Evolutionary conservation across 495 filamentous ascomycete genomes (phyloP).

Genomic region (Jackrogersella minutella): DNA sequence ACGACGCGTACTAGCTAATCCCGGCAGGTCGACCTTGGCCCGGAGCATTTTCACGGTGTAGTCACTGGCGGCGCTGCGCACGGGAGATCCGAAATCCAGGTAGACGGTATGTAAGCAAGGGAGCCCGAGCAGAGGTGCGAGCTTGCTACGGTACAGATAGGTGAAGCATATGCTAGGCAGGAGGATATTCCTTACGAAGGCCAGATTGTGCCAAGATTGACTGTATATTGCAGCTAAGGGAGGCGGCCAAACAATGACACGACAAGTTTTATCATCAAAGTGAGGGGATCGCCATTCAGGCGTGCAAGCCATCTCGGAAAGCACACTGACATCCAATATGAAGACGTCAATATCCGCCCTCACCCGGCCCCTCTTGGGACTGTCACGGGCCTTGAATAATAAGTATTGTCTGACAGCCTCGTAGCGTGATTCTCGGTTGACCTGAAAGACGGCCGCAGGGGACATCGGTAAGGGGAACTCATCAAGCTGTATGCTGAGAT

Average conservation of each 20-base stretch:
- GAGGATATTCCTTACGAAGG: constrained; percentile 31
- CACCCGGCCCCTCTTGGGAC: constrained; percentile 7
- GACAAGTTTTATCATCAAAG: constrained; percentile 5
- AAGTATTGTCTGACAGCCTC: constrained; percentile 20
- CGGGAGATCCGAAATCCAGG: constrained; percentile 32
- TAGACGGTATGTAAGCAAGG: constrained; percentile 36
- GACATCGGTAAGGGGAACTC: constrained; percentile 22
- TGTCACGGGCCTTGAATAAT: constrained; percentile 9
- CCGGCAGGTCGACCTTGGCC: constrained; percentile 17
- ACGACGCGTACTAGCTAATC: constrained; percentile 23
- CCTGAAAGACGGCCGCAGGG: constrained; percentile 10
- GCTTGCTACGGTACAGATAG: constrained; percentile 30
- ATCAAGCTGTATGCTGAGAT: constrained; percentile 11
- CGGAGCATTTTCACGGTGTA: constrained; percentile 33
- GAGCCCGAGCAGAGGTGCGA: constrained; percentile 26
- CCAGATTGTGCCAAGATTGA: constrained; percentile 31
- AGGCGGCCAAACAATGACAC: constrained; percentile 24
- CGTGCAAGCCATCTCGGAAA: constrained; percentile 14
- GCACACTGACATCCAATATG: constrained; percentile 11
- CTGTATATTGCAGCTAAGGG: constrained; percentile 31
- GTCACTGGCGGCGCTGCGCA: constrained; percentile 9
- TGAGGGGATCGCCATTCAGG: constrained; percentile 26
- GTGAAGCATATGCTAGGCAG: constrained; percentile 31
- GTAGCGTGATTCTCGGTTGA: constrained; percentile 28
- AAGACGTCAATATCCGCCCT: constrained; percentile 27